Evolutionary conservation across 352 stramenopile species (phyloP).

Genomic region (Pilasporangium apinafurcum): DNA sequence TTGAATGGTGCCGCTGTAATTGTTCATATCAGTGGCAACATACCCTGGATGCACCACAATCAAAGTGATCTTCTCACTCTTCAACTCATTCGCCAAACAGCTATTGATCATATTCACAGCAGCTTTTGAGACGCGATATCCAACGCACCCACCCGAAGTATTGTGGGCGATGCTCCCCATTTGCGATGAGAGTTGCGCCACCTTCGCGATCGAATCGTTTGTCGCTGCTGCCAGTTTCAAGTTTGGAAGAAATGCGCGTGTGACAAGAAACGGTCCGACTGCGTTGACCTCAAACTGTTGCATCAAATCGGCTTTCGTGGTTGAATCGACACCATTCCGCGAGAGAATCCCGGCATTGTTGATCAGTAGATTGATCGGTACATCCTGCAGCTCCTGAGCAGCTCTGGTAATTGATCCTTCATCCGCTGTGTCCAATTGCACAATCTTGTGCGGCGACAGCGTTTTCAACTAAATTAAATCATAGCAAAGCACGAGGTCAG

Average conservation of each 20-base stretch:
- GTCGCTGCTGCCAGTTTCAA: constrained; percentile 4
- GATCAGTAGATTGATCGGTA: constrained; percentile 26
- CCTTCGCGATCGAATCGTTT: constrained; percentile 6
- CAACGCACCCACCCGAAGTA: constrained; percentile 14
- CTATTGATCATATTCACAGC: constrained; percentile 42
- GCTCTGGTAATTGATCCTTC: constrained; percentile 13
- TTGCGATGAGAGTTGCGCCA: constrained; percentile 18
- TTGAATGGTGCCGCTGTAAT: constrained; percentile 9
- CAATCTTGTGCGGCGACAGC: constrained; percentile 8
- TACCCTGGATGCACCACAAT: constrained; percentile 28
- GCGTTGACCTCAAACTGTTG: constrained; percentile 35
- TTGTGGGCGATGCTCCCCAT: constrained; percentile 11
- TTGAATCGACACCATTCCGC: background rate
- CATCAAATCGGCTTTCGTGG: constrained; percentile 10
- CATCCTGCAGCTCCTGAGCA: constrained; percentile 5
- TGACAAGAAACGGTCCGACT: constrained; percentile 23
- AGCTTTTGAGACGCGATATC: constrained; percentile 43
- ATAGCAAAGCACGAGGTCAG: too few species aligned
- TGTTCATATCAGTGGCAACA: constrained; percentile 33
- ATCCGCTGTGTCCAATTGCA: constrained; percentile 13
- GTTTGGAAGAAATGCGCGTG: constrained; percentile 14
- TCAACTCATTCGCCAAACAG: constrained; percentile 21
- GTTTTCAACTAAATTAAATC: constrained; percentile 12
- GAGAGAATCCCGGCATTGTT: constrained; percentile 27
- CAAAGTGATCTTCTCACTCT: constrained; percentile 15